A percentile compares a stretch with the other conserved stretches of the same genome.
phyloP scores from a whole-genome alignment of 192 early-diverging fungal genomes.

The Coemansia umbellata region DNA sequence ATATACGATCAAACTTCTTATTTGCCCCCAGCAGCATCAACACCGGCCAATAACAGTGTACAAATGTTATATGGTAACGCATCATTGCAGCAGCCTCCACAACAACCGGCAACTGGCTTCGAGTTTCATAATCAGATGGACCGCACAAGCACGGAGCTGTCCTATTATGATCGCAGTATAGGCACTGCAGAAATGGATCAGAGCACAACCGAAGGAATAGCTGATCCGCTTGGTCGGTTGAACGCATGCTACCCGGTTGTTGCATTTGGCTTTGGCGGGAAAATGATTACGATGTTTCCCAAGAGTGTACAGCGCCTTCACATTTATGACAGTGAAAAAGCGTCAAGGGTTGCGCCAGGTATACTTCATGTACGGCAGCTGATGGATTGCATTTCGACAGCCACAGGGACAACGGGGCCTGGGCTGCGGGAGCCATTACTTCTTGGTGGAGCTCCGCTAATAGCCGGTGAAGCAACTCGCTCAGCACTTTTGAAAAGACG shows the following conservation, averaged over 20 bases:
- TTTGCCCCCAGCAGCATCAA: too few species aligned
- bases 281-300: slow-evolving; percentile 65
- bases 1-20: too few species aligned
- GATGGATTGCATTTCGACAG: slow-evolving; percentile 37
- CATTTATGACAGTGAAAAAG: slow-evolving; percentile 30
- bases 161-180: slow-evolving; percentile 17
- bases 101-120: neutral
- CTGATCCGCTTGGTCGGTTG: slow-evolving; percentile 33
- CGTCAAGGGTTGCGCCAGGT: slow-evolving; percentile 50
- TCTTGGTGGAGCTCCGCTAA: slow-evolving; percentile 46
- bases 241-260: slow-evolving; percentile 53
- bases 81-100: neutral
- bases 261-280: slow-evolving; percentile 75
- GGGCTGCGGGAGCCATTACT: neutral
- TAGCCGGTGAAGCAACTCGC: slow-evolving; percentile 65
- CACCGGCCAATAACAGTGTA: too few species aligned
- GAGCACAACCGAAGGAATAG: neutral
- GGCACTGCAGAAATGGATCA: neutral
- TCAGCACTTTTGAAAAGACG: slow-evolving; percentile 53
- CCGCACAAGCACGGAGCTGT: slow-evolving; percentile 22
- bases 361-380: slow-evolving; percentile 53
- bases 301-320: slow-evolving; percentile 56
- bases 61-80: too few species aligned
- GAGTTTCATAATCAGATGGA: slow-evolving; percentile 18
- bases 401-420: too few species aligned